phyloP scores from a whole-genome alignment of 257 asterid species.

The Nicotiana obtusifolia region DNA sequence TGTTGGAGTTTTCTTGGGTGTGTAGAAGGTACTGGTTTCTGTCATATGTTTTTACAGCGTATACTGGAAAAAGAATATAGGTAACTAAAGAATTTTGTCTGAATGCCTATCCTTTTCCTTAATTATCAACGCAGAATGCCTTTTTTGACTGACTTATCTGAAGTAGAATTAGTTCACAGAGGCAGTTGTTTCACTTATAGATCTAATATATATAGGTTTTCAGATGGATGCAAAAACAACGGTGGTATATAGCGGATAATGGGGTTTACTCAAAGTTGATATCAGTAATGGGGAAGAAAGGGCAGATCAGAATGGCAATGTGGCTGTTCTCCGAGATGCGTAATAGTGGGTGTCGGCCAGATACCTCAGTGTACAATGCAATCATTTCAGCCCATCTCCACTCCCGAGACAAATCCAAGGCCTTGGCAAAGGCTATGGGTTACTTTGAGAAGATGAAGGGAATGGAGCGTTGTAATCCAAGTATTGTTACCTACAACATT shows the following conservation, averaged over 20 bases:
- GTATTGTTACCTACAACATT: conserved; percentile 81
- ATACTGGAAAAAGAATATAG: background rate
- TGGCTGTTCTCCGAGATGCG: conserved; percentile 99
- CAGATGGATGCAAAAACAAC: conserved; percentile 99
- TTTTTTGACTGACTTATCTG: background rate
- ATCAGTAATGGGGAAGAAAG: conserved; percentile 94
- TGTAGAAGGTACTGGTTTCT: conserved; percentile 2
- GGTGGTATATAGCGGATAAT: conserved; percentile 91
- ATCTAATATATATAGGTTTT: conserved; percentile 50
- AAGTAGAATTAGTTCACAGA: background rate
- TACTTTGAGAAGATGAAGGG: conserved; percentile 88
- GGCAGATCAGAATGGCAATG: conserved; percentile 94
- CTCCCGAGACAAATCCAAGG: conserved; percentile 74
- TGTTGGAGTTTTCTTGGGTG: background rate
- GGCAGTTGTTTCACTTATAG: conserved; percentile 7
- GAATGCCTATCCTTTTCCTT: no score
- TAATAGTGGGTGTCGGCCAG: conserved; percentile 88
- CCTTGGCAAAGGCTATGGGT: conserved; percentile 62
- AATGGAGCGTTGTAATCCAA: conserved; percentile 78
- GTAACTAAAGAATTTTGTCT: no score
- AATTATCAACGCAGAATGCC: background rate
- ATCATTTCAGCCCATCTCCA: conserved; percentile 91
- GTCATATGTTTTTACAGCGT: background rate
- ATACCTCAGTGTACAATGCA: conserved; percentile 88
- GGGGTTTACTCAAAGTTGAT: conserved; percentile 92